phyloP scores from a whole-genome alignment of 208 protist species.

The Wallacemonas collosoma region DNA sequence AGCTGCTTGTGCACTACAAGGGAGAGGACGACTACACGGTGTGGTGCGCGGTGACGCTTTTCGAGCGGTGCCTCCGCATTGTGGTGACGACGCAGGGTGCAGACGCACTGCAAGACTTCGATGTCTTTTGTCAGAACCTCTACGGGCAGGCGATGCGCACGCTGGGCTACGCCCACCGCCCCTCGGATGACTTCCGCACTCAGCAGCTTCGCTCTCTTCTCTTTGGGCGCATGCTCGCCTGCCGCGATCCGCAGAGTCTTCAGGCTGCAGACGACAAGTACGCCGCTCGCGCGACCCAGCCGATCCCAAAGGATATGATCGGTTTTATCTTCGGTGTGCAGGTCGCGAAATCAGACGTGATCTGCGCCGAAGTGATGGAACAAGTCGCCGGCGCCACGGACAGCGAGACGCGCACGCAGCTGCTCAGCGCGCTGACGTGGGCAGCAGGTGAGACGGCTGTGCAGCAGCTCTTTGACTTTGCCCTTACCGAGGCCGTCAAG shows the following conservation, averaged over 20 bases:
- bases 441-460: slow-evolving; percentile 35
- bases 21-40: slow-evolving; percentile 21
- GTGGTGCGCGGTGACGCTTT: slow-evolving; percentile 33
- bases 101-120: slow-evolving; percentile 38
- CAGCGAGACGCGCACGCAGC: slow-evolving; percentile 54
- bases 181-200: slow-evolving; percentile 36
- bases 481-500: slow-evolving; percentile 66
- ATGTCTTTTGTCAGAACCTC: slow-evolving; percentile 56
- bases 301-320: slow-evolving; percentile 57
- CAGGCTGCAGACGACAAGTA: slow-evolving; percentile 44
- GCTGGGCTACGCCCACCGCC: slow-evolving; percentile 30
- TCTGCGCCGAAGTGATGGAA: slow-evolving; percentile 52
- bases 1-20: slow-evolving; percentile 36
- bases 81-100: slow-evolving; percentile 35
- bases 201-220: slow-evolving; percentile 47
- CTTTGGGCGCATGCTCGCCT: slow-evolving; percentile 46
- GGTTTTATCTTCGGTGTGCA: slow-evolving; percentile 43
- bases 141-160: slow-evolving; percentile 43
- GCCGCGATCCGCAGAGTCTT: slow-evolving; percentile 32
- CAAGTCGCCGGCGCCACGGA: slow-evolving; percentile 42
- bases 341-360: slow-evolving; percentile 33
- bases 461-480: slow-evolving; percentile 54
- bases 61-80: slow-evolving; percentile 51
- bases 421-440: slow-evolving; percentile 50
- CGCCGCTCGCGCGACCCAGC: slow-evolving; percentile 29